A percentile compares a stretch with the other conserved stretches of the same genome.
Conservation (phyloP, 2,329 filamentous ascomycete genomes). For the Fusarium robinianum region DNA sequence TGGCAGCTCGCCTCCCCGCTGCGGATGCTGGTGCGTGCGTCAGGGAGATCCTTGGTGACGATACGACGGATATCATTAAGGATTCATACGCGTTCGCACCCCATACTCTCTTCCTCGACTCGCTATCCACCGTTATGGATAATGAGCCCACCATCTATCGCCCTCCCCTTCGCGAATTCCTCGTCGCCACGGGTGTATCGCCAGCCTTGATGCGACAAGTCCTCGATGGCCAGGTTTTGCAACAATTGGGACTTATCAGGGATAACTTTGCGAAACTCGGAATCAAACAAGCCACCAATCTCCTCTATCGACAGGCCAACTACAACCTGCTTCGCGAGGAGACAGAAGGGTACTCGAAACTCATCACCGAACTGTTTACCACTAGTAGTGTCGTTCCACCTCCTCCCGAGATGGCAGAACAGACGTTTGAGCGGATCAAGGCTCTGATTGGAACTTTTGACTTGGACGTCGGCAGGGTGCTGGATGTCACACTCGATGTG, state of each 20-base stretch:
- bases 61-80: conserved; percentile 55
- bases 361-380: conserved; percentile 93
- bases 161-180: conserved; percentile 65
- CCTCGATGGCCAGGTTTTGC: conserved; percentile 78
- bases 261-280: conserved; percentile 83
- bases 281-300: conserved; percentile 88
- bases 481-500: conserved; percentile 94
- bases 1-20: conserved; percentile 70
- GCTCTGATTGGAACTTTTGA: conserved; percentile 96
- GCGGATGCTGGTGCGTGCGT: conserved; percentile 72
- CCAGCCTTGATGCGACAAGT: conserved; percentile 75
- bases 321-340: conserved; percentile 96
- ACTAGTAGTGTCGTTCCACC: conserved; percentile 76
- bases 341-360: conserved; percentile 94
- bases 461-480: conserved; percentile 89
- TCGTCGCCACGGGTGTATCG: conserved; percentile 74
- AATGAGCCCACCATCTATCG: conserved; percentile 60
- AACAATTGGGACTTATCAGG: conserved; percentile 77
- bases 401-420: conserved; percentile 75
- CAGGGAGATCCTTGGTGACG: conserved; percentile 71
- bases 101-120: conserved; percentile 78
- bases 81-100: conserved; percentile 61
- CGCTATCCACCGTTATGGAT: conserved; percentile 77
- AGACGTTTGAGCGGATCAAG: conserved; percentile 90
- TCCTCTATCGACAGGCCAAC: conserved; percentile 93